Base-by-base conservation (phyloP, 2,329 filamentous ascomycete species). In the Ascochyta viciae-villosae region DNA sequence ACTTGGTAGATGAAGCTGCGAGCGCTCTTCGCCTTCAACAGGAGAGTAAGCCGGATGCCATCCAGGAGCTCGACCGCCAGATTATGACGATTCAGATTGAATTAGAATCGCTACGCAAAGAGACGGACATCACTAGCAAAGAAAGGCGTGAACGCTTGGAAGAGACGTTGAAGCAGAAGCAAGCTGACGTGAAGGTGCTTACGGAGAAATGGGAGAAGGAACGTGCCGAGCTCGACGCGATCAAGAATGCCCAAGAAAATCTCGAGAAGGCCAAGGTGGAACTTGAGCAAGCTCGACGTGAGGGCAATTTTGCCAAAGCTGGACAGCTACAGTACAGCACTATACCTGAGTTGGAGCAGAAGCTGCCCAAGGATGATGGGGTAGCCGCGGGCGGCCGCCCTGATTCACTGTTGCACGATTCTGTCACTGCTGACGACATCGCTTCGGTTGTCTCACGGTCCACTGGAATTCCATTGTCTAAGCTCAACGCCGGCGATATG, bases 81-180 rank as follows among this genome's bases (percentile, higher is more conserved):
- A 96, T 98, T 57, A 96, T 97, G 86, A 98, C 94, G 0, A 92
- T 98, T 13, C 94, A 97, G 72, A 98, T 99, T 60, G 94, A 99
- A 74, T 83, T 98, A 0, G 95, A 98, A 73, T 97, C 92, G 58
- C 78, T 99, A 38, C 86, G 94, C 46, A 98, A 98, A 69, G 95
- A 99, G 75, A 96, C 88, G 10, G 95, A 99, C 65, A 83, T 96
- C 44, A 88, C 90, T 16, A 96, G 92, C 71, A 88, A 88, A 64
- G 95, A 98, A 76, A 87, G 95, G 16, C 85, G 92, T 22, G 90
- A 96, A 67, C 94, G 94, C 70, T 84, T 98, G 0, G 89, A 98
- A 73, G 81, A 84, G 49, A 89, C 89, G 7, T 77, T 98, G 19
- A 90, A 90, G 68, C 80, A 82, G 45, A 89, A 91, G 66, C 89